phyloP scores from a whole-genome alignment of 2,329 filamentous ascomycete species.

The Diaporthe humulicola region DNA sequence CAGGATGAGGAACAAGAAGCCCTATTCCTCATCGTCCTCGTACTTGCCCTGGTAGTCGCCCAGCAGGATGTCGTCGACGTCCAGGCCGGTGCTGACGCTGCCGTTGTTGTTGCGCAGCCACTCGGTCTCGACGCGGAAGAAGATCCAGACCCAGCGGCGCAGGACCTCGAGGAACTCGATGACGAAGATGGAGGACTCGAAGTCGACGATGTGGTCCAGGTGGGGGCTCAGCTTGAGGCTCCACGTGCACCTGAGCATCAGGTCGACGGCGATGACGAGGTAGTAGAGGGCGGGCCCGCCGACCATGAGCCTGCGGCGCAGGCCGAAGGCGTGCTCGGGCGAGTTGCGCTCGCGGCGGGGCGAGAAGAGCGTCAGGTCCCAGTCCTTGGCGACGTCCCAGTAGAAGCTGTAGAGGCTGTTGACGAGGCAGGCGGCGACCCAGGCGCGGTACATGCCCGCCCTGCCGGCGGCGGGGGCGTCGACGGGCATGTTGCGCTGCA shows the following conservation, averaged over 20 bases:
- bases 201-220: conserved; percentile 85
- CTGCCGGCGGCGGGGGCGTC: conserved; percentile 54
- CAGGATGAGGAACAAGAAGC: conserved; percentile 17
- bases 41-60: conserved; percentile 77
- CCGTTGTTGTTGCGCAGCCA: conserved; percentile 73
- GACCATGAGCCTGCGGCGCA: conserved; percentile 79
- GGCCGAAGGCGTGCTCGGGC: conserved; percentile 79
- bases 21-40: conserved; percentile 67
- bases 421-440: conserved; percentile 80
- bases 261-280: conserved; percentile 80
- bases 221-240: conserved; percentile 86
- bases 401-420: conserved; percentile 98
- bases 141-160: conserved; percentile 96
- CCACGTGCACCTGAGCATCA: conserved; percentile 91
- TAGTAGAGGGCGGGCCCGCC: conserved; percentile 84
- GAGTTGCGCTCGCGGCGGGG: conserved; percentile 67
- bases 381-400: conserved; percentile 97
- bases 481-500: conserved; percentile 73
- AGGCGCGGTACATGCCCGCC: conserved; percentile 66
- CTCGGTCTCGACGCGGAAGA: conserved; percentile 94
- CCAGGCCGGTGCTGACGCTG: conserved; percentile 64
- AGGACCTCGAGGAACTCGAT: conserved; percentile 90
- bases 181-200: conserved; percentile 89
- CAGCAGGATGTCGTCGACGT: conserved; percentile 79
- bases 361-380: conserved; percentile 90